Evolutionary conservation across 768 basidiomycete species (phyloP).

Genomic region (Gloeostereum incarnatum): DNA sequence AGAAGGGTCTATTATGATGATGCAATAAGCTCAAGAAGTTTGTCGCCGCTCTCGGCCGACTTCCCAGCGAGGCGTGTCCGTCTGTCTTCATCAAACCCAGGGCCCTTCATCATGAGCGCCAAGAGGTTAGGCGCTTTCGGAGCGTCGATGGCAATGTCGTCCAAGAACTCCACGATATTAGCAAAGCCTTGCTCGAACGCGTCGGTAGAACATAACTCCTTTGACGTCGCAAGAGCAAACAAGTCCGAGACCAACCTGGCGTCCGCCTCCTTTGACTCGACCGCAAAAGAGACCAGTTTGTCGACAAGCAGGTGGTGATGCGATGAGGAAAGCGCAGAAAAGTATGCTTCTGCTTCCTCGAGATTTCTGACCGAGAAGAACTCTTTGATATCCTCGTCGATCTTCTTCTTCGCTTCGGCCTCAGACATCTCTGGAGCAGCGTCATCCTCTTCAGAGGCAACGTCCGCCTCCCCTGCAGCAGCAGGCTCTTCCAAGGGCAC

Average conservation of each 20-base stretch:
- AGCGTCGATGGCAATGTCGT: conserved; percentile 85
- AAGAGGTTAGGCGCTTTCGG: conserved; percentile 78
- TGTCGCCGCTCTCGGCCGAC: conserved; percentile 44
- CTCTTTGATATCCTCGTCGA: conserved; percentile 78
- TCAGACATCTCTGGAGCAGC: conserved; percentile 46
- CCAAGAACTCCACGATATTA: conserved; percentile 65
- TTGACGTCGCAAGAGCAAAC: conserved; percentile 53
- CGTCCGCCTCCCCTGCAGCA: conserved; percentile 24
- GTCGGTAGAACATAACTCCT: conserved; percentile 46
- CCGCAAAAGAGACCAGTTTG: conserved; percentile 60
- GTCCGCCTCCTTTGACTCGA: conserved; percentile 78
- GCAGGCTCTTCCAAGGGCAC: conserved; percentile 42
- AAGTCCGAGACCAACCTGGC: conserved; percentile 71
- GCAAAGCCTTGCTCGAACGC: conserved; percentile 70
- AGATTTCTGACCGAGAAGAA: conserved; percentile 79
- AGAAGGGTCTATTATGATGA: conserved; percentile 41
- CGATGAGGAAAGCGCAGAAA: conserved; percentile 58
- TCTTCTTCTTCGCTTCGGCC: conserved; percentile 62
- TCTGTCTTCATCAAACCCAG: conserved; percentile 54
- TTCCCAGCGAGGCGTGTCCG: conserved; percentile 49
- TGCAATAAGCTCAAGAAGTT: conserved; percentile 49
- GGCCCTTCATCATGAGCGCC: conserved; percentile 65
- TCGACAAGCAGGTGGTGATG: conserved; percentile 63
- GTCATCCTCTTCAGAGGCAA: conserved; percentile 20
- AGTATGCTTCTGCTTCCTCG: conserved; percentile 84